A percentile compares a stretch with the other conserved stretches of the same genome.
phyloP scores from a whole-genome alignment of 2,329 filamentous ascomycete species.

The Cadophora sp. region DNA sequence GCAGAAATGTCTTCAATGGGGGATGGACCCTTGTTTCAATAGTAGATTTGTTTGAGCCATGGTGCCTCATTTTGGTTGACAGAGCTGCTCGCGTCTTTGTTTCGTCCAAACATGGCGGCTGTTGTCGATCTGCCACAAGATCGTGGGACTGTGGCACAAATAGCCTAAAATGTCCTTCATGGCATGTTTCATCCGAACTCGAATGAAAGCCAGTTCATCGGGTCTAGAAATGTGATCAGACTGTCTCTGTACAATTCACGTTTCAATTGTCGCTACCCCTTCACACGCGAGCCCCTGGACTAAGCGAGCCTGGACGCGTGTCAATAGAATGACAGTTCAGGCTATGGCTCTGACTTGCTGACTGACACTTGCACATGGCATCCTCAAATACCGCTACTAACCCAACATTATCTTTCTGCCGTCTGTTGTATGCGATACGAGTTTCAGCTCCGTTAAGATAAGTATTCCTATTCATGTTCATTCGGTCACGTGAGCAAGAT shows the following conservation, averaged over 20 bases:
- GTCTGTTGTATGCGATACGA: not conserved
- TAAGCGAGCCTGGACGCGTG: slow-evolving; percentile 19
- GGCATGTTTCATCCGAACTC: slow-evolving; percentile 15
- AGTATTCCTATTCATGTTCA: too few relatives aligned
- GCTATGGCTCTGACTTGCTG: not conserved
- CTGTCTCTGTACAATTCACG: slow-evolving; percentile 19
- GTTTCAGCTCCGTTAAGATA: not conserved
- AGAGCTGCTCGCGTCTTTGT: not conserved
- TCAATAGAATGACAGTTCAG: not conserved
- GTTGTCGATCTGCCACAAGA: slow-evolving; percentile 2
- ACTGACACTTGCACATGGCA: not conserved
- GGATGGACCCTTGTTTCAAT: slow-evolving; percentile 9
- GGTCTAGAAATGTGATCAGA: slow-evolving; percentile 9
- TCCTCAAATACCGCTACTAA: not conserved
- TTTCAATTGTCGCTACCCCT: slow-evolving; percentile 35
- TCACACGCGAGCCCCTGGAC: not conserved
- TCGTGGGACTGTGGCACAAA: not conserved
- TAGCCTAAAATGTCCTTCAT: not conserved
- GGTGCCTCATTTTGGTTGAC: not conserved
- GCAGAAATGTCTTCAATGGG: slow-evolving; percentile 9
- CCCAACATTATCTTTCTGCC: not conserved
- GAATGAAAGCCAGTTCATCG: not conserved
- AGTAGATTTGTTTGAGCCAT: not conserved
- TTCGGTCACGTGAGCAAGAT: too few relatives aligned
- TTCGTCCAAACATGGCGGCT: slow-evolving; percentile 14